Percentiles rank a stretch among this genome's conserved stretches.
Conservation (phyloP, 2,329 filamentous ascomycete species). For the Trichoderma asperellum region DNA sequence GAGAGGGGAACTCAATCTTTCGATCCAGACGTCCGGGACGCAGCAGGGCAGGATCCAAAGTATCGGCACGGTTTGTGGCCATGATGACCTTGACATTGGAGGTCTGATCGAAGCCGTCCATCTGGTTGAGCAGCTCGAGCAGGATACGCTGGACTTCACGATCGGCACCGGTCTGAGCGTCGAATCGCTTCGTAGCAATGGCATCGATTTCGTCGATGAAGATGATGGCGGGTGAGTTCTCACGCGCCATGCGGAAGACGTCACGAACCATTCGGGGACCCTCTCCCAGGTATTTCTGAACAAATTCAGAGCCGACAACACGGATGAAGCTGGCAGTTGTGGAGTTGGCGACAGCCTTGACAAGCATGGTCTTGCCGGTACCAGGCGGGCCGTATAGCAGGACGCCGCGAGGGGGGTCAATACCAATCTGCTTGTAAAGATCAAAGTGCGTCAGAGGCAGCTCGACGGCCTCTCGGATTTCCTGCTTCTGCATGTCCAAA, state of each 20-base stretch:
- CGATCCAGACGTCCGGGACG: slow-evolving; percentile 93
- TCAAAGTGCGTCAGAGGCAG: slow-evolving; percentile 96
- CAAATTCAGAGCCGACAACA: slow-evolving; percentile 96
- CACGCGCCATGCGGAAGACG: slow-evolving; percentile 97
- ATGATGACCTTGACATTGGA: slow-evolving; percentile 99
- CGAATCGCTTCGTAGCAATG: slow-evolving; percentile 98
- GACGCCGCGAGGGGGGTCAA: slow-evolving; percentile 95
- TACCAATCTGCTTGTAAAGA: slow-evolving; percentile 98
- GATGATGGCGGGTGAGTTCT: slow-evolving; percentile 98
- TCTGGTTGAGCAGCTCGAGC: slow-evolving; percentile 96
- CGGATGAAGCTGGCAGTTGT: slow-evolving; percentile 98
- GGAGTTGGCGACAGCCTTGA: slow-evolving; percentile 98
- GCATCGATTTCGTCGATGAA: slow-evolving; percentile 99
- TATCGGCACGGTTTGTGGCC: slow-evolving; percentile 98
- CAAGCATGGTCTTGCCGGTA: slow-evolving; percentile 95
- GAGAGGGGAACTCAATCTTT: slow-evolving; percentile 98
- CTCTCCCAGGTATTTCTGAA: slow-evolving; percentile 98
- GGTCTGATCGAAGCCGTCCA: slow-evolving; percentile 99
- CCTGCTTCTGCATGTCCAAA: slow-evolving; percentile 99
- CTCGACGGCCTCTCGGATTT: slow-evolving; percentile 97
- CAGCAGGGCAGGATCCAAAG: slow-evolving; percentile 89
- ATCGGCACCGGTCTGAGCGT: slow-evolving; percentile 96
- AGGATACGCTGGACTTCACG: slow-evolving; percentile 98
- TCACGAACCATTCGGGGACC: slow-evolving; percentile 98
- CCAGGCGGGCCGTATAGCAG: slow-evolving; percentile 94